Evolutionary conservation across 2,329 filamentous ascomycete species (phyloP), one percentile per base, ranked within the genome.

Genomic region (Colletotrichum godetiae): DNA sequence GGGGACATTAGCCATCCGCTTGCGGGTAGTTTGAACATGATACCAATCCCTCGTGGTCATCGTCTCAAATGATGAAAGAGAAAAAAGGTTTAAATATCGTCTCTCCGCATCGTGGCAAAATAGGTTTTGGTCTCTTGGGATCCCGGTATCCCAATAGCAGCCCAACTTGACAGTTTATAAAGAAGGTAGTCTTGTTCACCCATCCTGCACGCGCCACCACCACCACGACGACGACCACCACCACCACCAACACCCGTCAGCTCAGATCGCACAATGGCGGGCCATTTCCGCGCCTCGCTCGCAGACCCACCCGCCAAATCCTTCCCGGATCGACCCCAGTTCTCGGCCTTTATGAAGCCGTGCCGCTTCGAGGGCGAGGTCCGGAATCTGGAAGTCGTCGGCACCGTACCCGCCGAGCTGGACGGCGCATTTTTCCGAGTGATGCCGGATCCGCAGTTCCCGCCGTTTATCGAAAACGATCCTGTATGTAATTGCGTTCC

Each of bases 401-500:
- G 78, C 1, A 46, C 76, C 5, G 73, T 79, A 2, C 78, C 78
- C 0, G 1, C 70, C 1, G 74, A 67, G 27, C 76, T 79, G 10
- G 75, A 78, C n/a, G 78, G 78, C 3, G 76, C 77, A 0, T 79
- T 79, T 31, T 76, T 67, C 65, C 79, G 76, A 78, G 80, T 86
- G 3, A 86, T 86, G 82, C 78, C 80, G 1, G 85, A 87, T 68
- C 84, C 84, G 0, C 81, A 81, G 1, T 75, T 81, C 0, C 79
- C 82, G 0, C 83, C 82, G 0, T 75, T 70, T 1, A 65, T 70
- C 37, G 55, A 73, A 1, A 37, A 73, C 27, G 66, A 73, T 27
- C 70, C 67, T 13, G 70, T 73, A 31, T 24, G 70, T 31, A 27
- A 27, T 4, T 27, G 27, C 27, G 27, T 27, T 27, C 2, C 27